phyloP scores from a whole-genome alignment of 2,329 filamentous ascomycete species.

The Herpotrichia juniperi region DNA sequence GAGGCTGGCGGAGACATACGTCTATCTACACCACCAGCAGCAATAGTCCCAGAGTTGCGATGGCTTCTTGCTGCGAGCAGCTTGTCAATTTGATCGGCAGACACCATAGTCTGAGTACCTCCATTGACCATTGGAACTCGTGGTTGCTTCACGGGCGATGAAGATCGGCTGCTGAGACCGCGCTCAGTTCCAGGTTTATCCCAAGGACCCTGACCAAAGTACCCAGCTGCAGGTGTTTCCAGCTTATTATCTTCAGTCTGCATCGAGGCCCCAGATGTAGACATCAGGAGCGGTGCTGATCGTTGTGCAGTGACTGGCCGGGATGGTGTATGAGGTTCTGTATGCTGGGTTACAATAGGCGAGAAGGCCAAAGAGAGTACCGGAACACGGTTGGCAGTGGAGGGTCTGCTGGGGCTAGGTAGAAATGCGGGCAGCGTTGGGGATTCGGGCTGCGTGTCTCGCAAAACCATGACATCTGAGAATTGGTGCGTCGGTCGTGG shows the following conservation, averaged over 20 bases:
- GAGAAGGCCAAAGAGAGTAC: slow-evolving; percentile 30
- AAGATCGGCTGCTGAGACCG: slow-evolving; percentile 24
- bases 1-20: slow-evolving; percentile 41
- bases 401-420: slow-evolving; percentile 38
- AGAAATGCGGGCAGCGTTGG: slow-evolving; percentile 40
- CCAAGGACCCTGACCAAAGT: slow-evolving; percentile 54
- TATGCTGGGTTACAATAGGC: slow-evolving; percentile 31
- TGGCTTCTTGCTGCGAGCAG: slow-evolving; percentile 66
- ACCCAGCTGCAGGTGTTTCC: slow-evolving; percentile 42
- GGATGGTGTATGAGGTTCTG: slow-evolving; percentile 33
- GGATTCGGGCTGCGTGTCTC: slow-evolving; percentile 42
- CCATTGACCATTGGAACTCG: slow-evolving; percentile 64
- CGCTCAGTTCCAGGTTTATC: slow-evolving; percentile 42
- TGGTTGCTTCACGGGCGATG: slow-evolving; percentile 32
- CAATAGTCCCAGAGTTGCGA: slow-evolving; percentile 31
- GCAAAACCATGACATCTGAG: slow-evolving; percentile 35
- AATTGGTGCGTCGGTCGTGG: slow-evolving; percentile 20
- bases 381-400: slow-evolving; percentile 31
- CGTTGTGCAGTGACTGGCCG: slow-evolving; percentile 40
- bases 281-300: slow-evolving; percentile 14
- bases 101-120: slow-evolving; percentile 81
- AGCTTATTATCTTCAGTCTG: slow-evolving; percentile 21
- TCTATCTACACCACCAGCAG: slow-evolving; percentile 38
- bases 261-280: slow-evolving; percentile 15
- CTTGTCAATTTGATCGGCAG: slow-evolving; percentile 79